Evolutionary conservation across 1,139 yeast species (phyloP).

Genomic region (Geotrichum histeridarum): DNA sequence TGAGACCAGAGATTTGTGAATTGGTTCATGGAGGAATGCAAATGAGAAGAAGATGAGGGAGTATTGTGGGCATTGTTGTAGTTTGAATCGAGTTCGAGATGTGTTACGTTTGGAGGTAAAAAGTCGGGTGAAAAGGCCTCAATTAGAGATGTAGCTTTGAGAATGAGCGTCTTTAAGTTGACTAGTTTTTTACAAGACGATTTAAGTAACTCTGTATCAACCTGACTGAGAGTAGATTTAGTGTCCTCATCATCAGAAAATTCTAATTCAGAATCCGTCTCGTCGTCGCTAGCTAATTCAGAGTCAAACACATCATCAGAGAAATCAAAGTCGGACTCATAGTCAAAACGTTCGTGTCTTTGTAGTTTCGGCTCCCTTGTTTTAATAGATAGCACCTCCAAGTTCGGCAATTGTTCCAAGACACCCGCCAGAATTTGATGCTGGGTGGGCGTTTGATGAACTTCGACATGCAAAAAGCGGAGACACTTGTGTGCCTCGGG

Average conservation of each 20-base stretch:
- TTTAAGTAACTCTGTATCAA: background rate
- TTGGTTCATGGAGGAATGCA: background rate
- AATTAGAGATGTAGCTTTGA: slow-evolving; percentile 5
- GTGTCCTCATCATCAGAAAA: background rate
- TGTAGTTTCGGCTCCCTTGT: background rate
- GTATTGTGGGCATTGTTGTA: background rate
- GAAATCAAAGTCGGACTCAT: background rate
- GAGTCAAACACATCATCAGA: background rate
- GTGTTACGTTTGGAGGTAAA: slow-evolving; percentile 7
- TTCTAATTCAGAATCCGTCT: background rate
- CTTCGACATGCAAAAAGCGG: slow-evolving; percentile 9
- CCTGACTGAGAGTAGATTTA: background rate
- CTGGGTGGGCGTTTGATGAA: slow-evolving; percentile 1
- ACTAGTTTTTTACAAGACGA: background rate
- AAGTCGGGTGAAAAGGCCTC: slow-evolving; percentile 1
- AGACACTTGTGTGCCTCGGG: background rate
- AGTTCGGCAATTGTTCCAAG: background rate
- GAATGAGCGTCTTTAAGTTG: slow-evolving; percentile 1
- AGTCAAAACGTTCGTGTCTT: background rate
- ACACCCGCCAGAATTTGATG: background rate
- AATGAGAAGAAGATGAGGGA: background rate
- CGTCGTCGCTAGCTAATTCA: background rate
- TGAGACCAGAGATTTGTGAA: slow-evolving; percentile 8
- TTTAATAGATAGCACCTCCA: slow-evolving; percentile 6
- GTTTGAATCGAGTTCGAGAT: slow-evolving; percentile 8